These are phyloP conservation scores for Erythrophleum fordii DNA, from an alignment of 306 rosid genomes.

Conservation along the genomic window DNA sequence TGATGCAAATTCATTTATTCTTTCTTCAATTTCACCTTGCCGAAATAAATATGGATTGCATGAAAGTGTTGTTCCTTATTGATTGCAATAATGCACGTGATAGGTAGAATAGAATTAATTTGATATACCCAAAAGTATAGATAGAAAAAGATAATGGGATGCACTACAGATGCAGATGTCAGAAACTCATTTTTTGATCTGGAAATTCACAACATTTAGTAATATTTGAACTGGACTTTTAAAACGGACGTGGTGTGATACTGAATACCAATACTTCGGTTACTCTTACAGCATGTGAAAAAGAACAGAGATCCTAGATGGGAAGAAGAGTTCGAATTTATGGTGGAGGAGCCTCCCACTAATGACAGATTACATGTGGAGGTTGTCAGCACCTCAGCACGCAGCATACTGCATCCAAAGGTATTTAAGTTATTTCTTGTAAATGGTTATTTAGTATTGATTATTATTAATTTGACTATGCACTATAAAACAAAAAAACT, in stretches of 20 bases:
- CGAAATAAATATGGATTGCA: background rate
- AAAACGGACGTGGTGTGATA: background rate
- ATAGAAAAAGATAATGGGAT: background rate
- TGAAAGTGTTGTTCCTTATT: background rate
- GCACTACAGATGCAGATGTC: background rate
- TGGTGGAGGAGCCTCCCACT: constrained; percentile 75
- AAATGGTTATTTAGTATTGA: background rate
- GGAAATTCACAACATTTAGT: background rate
- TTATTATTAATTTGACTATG: background rate
- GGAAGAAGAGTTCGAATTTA: constrained; percentile 82
- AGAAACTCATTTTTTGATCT: background rate
- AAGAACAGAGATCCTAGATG: constrained; percentile 93
- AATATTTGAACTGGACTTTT: background rate
- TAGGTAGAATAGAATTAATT: background rate
- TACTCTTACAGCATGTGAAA: constrained; percentile 55
- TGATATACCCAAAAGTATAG: background rate
- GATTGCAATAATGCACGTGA: background rate
- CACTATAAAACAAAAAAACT: background rate
- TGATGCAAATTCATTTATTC: background rate
- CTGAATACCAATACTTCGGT: background rate
- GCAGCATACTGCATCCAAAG: constrained; percentile 75
- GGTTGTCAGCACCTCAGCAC: constrained; percentile 82
- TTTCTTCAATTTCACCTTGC: background rate
- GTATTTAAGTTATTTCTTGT: constrained; percentile 34
- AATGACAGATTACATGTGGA: constrained; percentile 80